Evolutionary conservation across 352 stramenopile genomes (phyloP).

Genomic region (Globisporangium viniferum): DNA sequence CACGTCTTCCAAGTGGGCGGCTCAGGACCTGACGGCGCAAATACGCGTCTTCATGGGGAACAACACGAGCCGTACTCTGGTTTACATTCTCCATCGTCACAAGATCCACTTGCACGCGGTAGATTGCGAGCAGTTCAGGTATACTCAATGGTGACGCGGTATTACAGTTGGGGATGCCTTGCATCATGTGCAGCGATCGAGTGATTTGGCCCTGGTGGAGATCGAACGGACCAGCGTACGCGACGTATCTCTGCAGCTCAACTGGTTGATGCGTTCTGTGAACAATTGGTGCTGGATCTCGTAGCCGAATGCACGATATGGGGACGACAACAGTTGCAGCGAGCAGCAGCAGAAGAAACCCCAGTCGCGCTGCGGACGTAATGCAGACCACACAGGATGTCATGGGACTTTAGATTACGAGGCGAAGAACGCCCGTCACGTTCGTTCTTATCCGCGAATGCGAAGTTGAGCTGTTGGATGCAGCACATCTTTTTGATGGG

Average conservation of each 20-base stretch:
- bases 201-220: constrained; percentile 11
- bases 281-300: background rate
- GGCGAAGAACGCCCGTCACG: background rate
- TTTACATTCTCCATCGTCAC: background rate
- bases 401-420: background rate
- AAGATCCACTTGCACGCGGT: constrained; percentile 11
- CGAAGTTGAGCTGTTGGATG: background rate
- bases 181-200: constrained; percentile 9
- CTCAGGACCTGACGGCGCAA: constrained; percentile 5
- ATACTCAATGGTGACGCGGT: background rate
- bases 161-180: constrained; percentile 6
- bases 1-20: background rate
- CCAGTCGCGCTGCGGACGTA: background rate
- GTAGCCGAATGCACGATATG: background rate
- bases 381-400: background rate
- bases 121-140: constrained; percentile 10
- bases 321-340: background rate
- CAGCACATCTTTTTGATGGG: background rate
- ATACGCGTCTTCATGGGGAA: background rate
- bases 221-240: constrained; percentile 4
- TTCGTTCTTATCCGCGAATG: background rate
- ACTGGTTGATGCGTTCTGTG: background rate
- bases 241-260: constrained; percentile 21
- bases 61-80: background rate
- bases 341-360: background rate